Conservation (phyloP, 2,329 filamentous ascomycete species). For the Phialophora tarda region DNA sequence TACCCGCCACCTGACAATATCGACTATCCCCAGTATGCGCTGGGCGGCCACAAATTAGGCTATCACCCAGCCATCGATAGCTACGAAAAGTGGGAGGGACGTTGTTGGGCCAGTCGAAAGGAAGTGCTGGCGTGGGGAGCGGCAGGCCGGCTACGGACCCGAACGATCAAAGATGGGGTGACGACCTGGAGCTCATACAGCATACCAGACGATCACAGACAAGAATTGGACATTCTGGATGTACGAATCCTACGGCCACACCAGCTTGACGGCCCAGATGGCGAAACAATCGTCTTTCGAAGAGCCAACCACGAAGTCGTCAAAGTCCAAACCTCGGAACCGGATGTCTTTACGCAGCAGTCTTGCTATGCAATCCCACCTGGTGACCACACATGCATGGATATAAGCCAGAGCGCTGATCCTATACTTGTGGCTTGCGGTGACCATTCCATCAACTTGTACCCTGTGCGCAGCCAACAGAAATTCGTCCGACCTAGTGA, state of each 20-base stretch:
- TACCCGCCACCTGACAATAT: conserved; percentile 46
- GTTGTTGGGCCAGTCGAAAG: conserved; percentile 55
- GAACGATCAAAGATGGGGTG: conserved; percentile 53
- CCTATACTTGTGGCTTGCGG: conserved; percentile 59
- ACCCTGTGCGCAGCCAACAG: conserved; percentile 46
- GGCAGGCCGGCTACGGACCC: conserved; percentile 61
- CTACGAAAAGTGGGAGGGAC: conserved; percentile 59
- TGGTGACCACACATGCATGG: conserved; percentile 54
- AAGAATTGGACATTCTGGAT: conserved; percentile 63
- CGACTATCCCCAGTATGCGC: conserved; percentile 1
- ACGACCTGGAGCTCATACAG: conserved; percentile 39
- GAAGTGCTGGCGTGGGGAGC: conserved; percentile 67
- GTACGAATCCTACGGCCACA: conserved; percentile 58
- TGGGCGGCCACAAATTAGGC: conserved; percentile 59
- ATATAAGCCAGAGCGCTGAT: conserved; percentile 49
- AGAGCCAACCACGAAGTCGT: conserved; percentile 59
- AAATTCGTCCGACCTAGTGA: conserved; percentile 48
- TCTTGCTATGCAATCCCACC: conserved; percentile 49
- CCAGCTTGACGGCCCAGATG: conserved; percentile 45
- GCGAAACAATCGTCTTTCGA: conserved; percentile 60
- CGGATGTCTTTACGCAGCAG: conserved; percentile 46
- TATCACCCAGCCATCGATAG: conserved; percentile 65
- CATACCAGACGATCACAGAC: conserved; percentile 37
- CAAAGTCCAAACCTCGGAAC: conserved; percentile 45
- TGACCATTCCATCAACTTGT: conserved; percentile 57